Conservation (phyloP, 768 basidiomycete genomes). For the Mycena rosella region DNA sequence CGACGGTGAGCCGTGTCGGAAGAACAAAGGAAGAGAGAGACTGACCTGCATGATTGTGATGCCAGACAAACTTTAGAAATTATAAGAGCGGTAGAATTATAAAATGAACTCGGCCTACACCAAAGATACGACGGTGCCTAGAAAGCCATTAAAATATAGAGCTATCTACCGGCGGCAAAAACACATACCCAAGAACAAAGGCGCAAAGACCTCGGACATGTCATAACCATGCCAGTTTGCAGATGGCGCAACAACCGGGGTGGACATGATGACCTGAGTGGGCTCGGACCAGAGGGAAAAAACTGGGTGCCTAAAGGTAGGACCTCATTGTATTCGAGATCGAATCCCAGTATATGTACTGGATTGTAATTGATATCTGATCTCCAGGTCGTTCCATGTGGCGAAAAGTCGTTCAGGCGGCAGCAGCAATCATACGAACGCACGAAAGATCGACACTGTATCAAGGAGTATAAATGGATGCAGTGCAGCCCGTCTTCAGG, state of each 20-base stretch:
- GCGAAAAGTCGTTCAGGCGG: no score
- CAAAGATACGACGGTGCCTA: slow-evolving; percentile 22
- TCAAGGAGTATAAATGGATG: no score
- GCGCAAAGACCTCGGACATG: slow-evolving; percentile 25
- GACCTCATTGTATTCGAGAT: no score
- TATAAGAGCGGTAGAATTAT: neutral
- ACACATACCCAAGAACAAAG: slow-evolving; percentile 19
- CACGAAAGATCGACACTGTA: no score
- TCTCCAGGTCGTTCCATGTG: no score
- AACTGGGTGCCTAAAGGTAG: no score
- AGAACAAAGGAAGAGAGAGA: neutral
- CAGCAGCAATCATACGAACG: no score
- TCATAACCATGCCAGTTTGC: slow-evolving; percentile 16
- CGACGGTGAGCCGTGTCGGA: neutral
- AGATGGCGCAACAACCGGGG: neutral
- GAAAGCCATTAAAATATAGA: neutral
- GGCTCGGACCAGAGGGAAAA: no score
- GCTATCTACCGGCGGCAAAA: no score
- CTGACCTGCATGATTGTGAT: slow-evolving; percentile 30
- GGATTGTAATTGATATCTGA: no score
- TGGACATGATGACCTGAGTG: neutral
- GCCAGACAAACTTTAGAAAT: slow-evolving; percentile 18
- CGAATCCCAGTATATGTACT: no score
- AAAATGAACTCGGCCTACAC: neutral
- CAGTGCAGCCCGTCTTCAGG: no score